These are phyloP conservation scores for Centella asiatica DNA, from an alignment of 129 eudicot genomes.

Conservation along the genomic window DNA sequence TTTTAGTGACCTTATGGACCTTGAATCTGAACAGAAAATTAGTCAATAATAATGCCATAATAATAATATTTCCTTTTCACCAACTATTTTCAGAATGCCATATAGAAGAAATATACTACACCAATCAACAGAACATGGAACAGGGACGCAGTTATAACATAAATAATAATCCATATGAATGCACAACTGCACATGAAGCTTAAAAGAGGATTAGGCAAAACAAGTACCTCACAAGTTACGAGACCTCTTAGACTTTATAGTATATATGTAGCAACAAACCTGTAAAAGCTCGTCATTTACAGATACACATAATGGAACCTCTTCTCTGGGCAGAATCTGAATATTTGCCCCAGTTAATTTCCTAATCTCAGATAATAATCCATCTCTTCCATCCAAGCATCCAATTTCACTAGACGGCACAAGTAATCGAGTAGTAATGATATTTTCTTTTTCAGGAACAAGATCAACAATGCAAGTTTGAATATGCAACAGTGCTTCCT, in stretches of 20 bases:
- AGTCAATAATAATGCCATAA: too few relatives aligned
- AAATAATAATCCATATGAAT: background rate
- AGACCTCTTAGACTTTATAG: background rate
- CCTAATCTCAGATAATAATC: conserved; percentile 50
- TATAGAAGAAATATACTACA: background rate
- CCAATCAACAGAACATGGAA: background rate
- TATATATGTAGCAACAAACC: conserved; percentile 35
- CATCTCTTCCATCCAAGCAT: conserved; percentile 61
- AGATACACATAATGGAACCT: conserved; percentile 59
- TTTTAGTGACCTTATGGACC: background rate
- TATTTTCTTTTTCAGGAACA: conserved; percentile 73
- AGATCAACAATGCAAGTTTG: conserved; percentile 89
- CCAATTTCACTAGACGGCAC: conserved; percentile 72
- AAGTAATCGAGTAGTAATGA: conserved; percentile 78
- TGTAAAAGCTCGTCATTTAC: conserved; percentile 71
- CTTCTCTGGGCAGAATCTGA: conserved; percentile 64
- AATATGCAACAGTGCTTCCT: conserved; percentile 94
- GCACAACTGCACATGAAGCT: background rate
- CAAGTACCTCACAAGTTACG: background rate
- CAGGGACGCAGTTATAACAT: background rate
- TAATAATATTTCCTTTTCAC: too few relatives aligned
- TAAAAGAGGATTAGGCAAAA: background rate
- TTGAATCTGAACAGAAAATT: background rate
- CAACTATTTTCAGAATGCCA: too few relatives aligned
- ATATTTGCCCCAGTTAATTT: conserved; percentile 65